phyloP scores from a whole-genome alignment of 208 protist genomes.

The Herpetomonas tarakana region DNA sequence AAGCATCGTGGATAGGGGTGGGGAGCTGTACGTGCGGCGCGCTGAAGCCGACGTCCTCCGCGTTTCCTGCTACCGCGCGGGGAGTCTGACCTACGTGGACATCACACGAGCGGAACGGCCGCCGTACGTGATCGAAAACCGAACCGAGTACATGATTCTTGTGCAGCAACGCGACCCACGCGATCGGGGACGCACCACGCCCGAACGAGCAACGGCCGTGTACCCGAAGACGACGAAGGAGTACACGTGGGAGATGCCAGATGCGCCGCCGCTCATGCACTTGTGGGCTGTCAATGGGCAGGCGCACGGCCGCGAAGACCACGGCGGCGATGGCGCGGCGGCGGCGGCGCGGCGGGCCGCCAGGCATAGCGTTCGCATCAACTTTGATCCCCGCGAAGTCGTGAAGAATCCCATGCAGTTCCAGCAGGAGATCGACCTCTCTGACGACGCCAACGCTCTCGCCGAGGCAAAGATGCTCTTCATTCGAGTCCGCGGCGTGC shows the following conservation, averaged over 20 bases:
- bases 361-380: conserved; percentile 28
- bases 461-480: conserved; percentile 36
- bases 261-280: conserved; percentile 21
- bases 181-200: not conserved
- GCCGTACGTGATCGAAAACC: conserved; percentile 75
- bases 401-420: conserved; percentile 24
- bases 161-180: conserved; percentile 34
- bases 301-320: conserved; percentile 2
- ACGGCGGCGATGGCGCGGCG: not conserved
- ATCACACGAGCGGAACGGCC: conserved; percentile 41
- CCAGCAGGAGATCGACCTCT: conserved; percentile 22
- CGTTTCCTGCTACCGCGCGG: conserved; percentile 35
- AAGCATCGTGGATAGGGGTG: conserved; percentile 32
- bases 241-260: conserved; percentile 58
- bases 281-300: conserved; percentile 25
- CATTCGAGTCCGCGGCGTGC: conserved; percentile 61
- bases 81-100: conserved; percentile 52
- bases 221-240: conserved; percentile 53
- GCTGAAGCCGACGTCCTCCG: conserved; percentile 45
- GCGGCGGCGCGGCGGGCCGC: not conserved
- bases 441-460: not conserved
- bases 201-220: conserved; percentile 23
- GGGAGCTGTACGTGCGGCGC: conserved; percentile 33
- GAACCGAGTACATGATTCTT: conserved; percentile 47
- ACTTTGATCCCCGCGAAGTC: conserved; percentile 56